Percentiles rank a stretch among this genome's conserved stretches.
Conservation (phyloP, 2,329 filamentous ascomycete species). For the Myriangium duriaei region DNA sequence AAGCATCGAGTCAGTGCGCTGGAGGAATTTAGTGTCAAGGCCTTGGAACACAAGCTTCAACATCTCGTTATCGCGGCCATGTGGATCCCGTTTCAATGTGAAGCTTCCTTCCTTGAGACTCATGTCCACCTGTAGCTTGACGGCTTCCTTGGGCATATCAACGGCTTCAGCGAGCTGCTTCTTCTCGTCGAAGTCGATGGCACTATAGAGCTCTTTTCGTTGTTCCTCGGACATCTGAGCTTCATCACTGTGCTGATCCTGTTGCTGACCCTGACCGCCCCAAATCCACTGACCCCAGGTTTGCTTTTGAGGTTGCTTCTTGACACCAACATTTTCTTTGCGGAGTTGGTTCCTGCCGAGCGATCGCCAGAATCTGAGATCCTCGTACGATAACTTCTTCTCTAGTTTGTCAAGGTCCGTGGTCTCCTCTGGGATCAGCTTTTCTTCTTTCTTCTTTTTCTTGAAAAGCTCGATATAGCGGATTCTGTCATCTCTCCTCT, state of each 20-base stretch:
- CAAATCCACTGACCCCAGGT: constrained; percentile 89
- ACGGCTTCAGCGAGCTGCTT: constrained; percentile 75
- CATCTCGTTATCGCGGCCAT: constrained; percentile 66
- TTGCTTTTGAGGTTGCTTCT: constrained; percentile 59
- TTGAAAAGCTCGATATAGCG: constrained; percentile 93
- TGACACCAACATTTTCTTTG: constrained; percentile 86
- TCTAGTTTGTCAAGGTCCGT: constrained; percentile 68
- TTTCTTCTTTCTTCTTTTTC: constrained; percentile 64
- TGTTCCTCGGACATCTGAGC: constrained; percentile 90
- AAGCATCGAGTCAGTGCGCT: constrained; percentile 82
- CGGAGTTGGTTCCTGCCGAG: constrained; percentile 85
- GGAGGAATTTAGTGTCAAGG: constrained; percentile 79
- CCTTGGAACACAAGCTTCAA: constrained; percentile 88
- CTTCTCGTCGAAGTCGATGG: constrained; percentile 98
- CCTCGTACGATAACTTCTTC: constrained; percentile 82
- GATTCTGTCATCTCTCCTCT: constrained; percentile 77
- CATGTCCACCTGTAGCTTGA: constrained; percentile 86
- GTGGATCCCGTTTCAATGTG: constrained; percentile 74
- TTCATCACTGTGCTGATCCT: constrained; percentile 53
- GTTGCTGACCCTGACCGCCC: constrained; percentile 55
- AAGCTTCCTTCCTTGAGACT: constrained; percentile 94
- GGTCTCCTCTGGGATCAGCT: constrained; percentile 54
- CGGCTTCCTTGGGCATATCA: constrained; percentile 76
- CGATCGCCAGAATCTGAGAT: constrained; percentile 93
- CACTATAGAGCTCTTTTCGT: constrained; percentile 89